Conservation (phyloP, 352 stramenopile genomes). For the Phytophthora pseudosyringae region DNA sequence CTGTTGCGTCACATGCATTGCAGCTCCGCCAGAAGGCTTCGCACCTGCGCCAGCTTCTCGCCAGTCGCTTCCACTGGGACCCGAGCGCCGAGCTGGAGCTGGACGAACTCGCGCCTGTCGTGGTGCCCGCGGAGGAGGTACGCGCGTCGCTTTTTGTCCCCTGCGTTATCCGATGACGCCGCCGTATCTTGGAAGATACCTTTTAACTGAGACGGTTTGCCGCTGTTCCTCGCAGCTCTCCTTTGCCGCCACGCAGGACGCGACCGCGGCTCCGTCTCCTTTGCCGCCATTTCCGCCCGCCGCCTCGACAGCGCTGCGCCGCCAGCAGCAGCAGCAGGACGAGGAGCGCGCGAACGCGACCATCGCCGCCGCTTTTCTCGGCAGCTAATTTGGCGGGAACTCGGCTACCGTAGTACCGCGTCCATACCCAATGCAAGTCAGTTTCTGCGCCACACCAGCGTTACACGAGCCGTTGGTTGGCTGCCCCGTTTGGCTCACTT, state of each 20-base stretch:
- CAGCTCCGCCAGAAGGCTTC: slow-evolving; percentile 42
- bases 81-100: slow-evolving; percentile 27
- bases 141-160: background rate
- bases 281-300: background rate
- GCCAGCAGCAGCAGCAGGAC: slow-evolving; percentile 22
- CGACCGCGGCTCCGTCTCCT: background rate
- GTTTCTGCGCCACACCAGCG: slow-evolving; percentile 18
- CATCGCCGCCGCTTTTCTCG: slow-evolving; percentile 44
- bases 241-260: background rate
- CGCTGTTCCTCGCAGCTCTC: slow-evolving; percentile 21
- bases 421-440: slow-evolving; percentile 29
- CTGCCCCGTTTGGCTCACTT: slow-evolving; percentile 28
- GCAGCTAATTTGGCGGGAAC: slow-evolving; percentile 14
- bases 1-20: slow-evolving; percentile 2
- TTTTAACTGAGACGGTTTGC: slow-evolving; percentile 23
- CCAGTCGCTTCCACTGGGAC: slow-evolving; percentile 48
- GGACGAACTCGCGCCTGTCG: slow-evolving; percentile 58
- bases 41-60: slow-evolving; percentile 44
- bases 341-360: slow-evolving; percentile 37
- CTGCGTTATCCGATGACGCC: background rate
- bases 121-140: slow-evolving; percentile 53
- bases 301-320: background rate
- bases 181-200: slow-evolving; percentile 27
- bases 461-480: slow-evolving; percentile 31
- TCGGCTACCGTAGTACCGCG: too few relatives aligned